phyloP scores from a whole-genome alignment of 1,284 basidiomycete genomes.

The Ustilago vetiveriae region DNA sequence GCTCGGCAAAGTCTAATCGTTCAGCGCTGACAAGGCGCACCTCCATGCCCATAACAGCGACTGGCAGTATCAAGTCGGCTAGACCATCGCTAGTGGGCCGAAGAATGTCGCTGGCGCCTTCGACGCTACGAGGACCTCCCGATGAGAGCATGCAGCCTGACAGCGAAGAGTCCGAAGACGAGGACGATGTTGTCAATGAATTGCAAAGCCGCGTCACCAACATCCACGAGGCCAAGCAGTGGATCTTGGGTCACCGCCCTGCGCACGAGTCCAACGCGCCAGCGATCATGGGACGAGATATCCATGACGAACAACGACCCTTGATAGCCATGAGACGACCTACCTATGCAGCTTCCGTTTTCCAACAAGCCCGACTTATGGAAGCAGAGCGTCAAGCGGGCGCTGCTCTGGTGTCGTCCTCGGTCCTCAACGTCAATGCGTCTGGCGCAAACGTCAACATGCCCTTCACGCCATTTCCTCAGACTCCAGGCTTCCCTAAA shows the following conservation, averaged over 20 bases:
- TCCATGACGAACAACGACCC: conserved; percentile 11
- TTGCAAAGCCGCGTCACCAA: conserved; percentile 17
- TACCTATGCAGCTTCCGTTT: conserved; percentile 37
- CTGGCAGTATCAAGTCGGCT: not conserved
- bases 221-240: conserved; percentile 20
- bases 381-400: conserved; percentile 23
- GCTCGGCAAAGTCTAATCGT: conserved; percentile 5
- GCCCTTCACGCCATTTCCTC: conserved; percentile 10
- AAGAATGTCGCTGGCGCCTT: conserved; percentile 13
- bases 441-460: not conserved
- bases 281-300: conserved; percentile 2
- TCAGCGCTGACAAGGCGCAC: conserved; percentile 5
- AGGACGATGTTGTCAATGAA: conserved; percentile 16
- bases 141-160: conserved; percentile 10
- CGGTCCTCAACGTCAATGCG: conserved; percentile 4
- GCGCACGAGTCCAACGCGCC: not conserved
- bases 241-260: conserved; percentile 13
- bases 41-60: conserved; percentile 10
- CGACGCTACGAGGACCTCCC: not conserved
- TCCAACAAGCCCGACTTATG: conserved; percentile 35
- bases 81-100: not conserved
- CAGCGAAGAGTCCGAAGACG: conserved; percentile 5
- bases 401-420: not conserved
- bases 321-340: conserved; percentile 28
- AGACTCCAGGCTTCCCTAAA: conserved; percentile 23